Percentiles rank a stretch among this genome's conserved stretches.
Evolutionary conservation across 805 yeast species (phyloP).

Genomic region (Teunomyces aglyptinius): DNA sequence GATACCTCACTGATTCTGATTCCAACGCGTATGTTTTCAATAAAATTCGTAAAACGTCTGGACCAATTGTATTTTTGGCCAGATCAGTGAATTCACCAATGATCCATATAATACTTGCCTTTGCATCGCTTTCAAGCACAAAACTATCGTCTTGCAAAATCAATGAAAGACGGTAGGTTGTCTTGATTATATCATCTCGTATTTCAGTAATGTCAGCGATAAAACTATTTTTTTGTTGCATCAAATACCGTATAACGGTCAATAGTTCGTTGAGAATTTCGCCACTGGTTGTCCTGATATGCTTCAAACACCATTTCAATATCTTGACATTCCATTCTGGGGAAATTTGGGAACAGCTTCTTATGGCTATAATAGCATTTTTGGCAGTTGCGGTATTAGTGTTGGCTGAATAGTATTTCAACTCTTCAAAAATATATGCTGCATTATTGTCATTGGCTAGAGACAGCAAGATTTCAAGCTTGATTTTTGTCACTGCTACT

Average conservation of each 20-base stretch:
- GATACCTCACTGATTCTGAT: constrained; percentile 59
- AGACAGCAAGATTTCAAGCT: constrained; percentile 59
- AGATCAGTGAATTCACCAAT: constrained; percentile 71
- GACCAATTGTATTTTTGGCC: constrained; percentile 49
- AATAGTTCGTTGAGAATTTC: constrained; percentile 60
- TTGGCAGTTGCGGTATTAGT: constrained; percentile 22
- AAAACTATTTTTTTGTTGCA: constrained; percentile 49
- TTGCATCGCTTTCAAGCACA: constrained; percentile 47
- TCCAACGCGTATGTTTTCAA: constrained; percentile 55
- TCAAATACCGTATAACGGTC: constrained; percentile 67
- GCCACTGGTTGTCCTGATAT: constrained; percentile 37
- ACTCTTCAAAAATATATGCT: constrained; percentile 53
- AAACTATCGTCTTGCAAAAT: constrained; percentile 23
- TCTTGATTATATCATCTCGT: constrained; percentile 45
- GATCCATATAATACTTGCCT: constrained; percentile 86
- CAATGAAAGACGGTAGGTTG: constrained; percentile 50
- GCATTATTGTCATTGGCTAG: constrained; percentile 56
- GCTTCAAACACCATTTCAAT: constrained; percentile 61
- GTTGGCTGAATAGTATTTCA: constrained; percentile 50
- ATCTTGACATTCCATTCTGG: constrained; percentile 51
- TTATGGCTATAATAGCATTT: constrained; percentile 61
- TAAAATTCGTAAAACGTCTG: constrained; percentile 69
- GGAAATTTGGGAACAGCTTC: constrained; percentile 52
- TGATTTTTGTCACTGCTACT: constrained; percentile 43
- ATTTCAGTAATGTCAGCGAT: constrained; percentile 9